Conservation (phyloP, 2,329 filamentous ascomycete genomes). For the Colletotrichum abscissum region DNA sequence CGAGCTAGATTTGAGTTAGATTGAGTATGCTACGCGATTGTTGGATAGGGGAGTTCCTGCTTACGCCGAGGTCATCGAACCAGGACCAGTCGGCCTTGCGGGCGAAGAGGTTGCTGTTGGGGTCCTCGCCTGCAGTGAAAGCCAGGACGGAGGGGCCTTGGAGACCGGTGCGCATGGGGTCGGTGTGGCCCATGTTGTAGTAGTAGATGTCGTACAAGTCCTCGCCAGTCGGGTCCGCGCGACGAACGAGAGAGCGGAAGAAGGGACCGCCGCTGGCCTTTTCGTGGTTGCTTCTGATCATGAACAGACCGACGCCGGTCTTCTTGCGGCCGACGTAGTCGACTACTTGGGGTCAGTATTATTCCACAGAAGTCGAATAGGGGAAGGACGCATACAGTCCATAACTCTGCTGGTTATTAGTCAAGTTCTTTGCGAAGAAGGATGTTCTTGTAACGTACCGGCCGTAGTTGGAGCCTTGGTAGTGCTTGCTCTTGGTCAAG, state of each 20-base stretch:
- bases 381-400: background rate
- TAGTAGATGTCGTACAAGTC: constrained; percentile 56
- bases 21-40: background rate
- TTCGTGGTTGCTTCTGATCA: constrained; percentile 43
- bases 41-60: background rate
- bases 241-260: constrained; percentile 51
- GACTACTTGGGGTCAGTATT: constrained; percentile 43
- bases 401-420: constrained; percentile 1
- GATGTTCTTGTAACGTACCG: constrained; percentile 36
- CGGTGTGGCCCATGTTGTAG: constrained; percentile 56
- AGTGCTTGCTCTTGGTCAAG: constrained; percentile 53
- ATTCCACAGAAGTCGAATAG: constrained; percentile 24
- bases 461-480: constrained; percentile 51
- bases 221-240: constrained; percentile 47
- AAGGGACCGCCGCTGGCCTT: constrained; percentile 53
- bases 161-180: constrained; percentile 52
- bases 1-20: constrained; percentile 37
- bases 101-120: constrained; percentile 49
- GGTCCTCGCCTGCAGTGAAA: constrained; percentile 50
- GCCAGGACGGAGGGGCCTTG: constrained; percentile 53
- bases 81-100: constrained; percentile 49
- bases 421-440: background rate
- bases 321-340: constrained; percentile 52
- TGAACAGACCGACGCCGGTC: constrained; percentile 47
- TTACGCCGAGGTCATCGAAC: constrained; percentile 44